A percentile compares a stretch with the other conserved stretches of the same genome.
phyloP scores from a whole-genome alignment of 1,284 basidiomycete species.

The Ustilago cynodontis region DNA sequence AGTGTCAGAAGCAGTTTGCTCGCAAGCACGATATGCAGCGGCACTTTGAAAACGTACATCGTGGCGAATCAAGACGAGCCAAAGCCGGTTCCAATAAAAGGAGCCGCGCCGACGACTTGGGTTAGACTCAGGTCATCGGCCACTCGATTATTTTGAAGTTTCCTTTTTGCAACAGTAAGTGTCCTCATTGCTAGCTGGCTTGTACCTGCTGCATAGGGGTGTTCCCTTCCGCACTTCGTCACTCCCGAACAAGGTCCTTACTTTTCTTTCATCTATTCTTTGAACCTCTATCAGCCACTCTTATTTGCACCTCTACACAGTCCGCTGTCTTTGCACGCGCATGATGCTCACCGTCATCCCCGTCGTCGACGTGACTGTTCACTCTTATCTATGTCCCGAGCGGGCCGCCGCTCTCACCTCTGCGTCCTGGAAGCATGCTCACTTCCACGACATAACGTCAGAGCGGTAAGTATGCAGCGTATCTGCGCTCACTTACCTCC shows the following conservation, averaged over 20 bases:
- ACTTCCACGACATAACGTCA: not conserved
- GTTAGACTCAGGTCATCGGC: constrained; percentile 25
- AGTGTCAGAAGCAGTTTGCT: constrained; percentile 57
- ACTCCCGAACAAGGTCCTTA: constrained; percentile 23
- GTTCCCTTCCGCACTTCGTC: not conserved
- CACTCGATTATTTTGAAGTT: constrained; percentile 40
- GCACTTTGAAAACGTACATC: constrained; percentile 59
- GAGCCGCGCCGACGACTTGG: constrained; percentile 45
- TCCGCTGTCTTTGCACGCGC: constrained; percentile 30
- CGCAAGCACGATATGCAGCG: constrained; percentile 64
- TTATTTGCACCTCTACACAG: constrained; percentile 29
- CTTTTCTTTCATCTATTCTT: not conserved
- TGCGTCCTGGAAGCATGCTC: constrained; percentile 4
- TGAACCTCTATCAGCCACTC: constrained; percentile 27
- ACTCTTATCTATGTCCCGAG: constrained; percentile 19
- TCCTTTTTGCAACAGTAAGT: constrained; percentile 50
- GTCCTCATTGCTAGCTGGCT: not conserved
- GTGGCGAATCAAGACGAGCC: constrained; percentile 38
- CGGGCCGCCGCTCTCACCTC: constrained; percentile 32
- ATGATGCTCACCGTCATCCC: constrained; percentile 35
- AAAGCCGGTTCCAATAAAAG: constrained; percentile 24
- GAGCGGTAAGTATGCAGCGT: constrained; percentile 13
- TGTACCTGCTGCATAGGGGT: not conserved
- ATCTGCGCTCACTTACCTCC: constrained; percentile 21
- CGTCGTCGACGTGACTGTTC: constrained; percentile 28